These are phyloP conservation scores for Tylopilus sp. DNA, from an alignment of 768 basidiomycete species.

Conservation along the genomic window DNA sequence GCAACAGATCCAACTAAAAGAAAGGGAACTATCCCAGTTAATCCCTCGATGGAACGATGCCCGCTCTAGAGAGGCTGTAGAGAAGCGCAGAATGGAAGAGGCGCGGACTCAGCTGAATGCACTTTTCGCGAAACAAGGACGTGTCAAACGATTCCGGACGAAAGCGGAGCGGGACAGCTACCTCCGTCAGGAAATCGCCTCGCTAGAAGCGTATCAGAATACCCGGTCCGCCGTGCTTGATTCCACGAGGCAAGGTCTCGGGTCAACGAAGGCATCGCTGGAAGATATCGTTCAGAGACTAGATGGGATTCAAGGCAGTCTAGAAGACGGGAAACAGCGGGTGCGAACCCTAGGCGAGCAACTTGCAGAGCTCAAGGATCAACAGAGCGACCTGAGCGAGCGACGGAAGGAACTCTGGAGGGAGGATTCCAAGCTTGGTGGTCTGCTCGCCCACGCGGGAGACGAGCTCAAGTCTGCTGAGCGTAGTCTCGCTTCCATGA, in stretches of 20 bases:
- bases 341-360: constrained; percentile 61
- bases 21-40: constrained; percentile 57
- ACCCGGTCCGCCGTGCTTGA: constrained; percentile 57
- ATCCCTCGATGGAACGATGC: constrained; percentile 68
- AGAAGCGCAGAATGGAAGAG: constrained; percentile 70
- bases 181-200: constrained; percentile 73
- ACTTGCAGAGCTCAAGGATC: constrained; percentile 56
- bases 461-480: constrained; percentile 84
- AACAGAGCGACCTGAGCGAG: constrained; percentile 69
- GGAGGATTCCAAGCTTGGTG: constrained; percentile 86
- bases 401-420: constrained; percentile 91
- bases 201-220: constrained; percentile 58
- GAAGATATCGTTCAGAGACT: constrained; percentile 58
- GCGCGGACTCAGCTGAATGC: constrained; percentile 67
- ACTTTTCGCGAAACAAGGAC: constrained; percentile 88
- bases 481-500: constrained; percentile 78
- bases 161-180: constrained; percentile 81
- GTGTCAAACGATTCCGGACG: constrained; percentile 79
- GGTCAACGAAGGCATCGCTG: constrained; percentile 44
- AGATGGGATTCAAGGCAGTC: constrained; percentile 50
- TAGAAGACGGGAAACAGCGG: constrained; percentile 61
- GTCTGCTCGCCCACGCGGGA: constrained; percentile 67
- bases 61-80: constrained; percentile 46
- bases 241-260: constrained; percentile 48
- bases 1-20: constrained; percentile 58